These are phyloP conservation scores for Diaporthe citrichinensis DNA, from an alignment of 2,329 filamentous ascomycete species.

Conservation along the genomic window DNA sequence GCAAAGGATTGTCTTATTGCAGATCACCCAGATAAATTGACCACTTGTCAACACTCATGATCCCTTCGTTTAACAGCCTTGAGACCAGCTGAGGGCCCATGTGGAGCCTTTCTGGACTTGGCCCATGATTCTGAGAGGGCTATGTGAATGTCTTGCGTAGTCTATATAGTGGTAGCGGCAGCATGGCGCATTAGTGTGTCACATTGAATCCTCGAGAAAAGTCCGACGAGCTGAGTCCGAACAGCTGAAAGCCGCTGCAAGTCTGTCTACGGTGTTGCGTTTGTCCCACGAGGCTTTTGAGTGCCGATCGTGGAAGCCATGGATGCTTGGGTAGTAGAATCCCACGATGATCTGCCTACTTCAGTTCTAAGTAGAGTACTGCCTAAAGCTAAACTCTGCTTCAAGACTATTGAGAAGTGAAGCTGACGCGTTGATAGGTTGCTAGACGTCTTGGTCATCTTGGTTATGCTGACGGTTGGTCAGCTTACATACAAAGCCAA, in stretches of 20 bases:
- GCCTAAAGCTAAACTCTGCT: background rate
- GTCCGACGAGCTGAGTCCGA: constrained; percentile 11
- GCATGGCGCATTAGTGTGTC: background rate
- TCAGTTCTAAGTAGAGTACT: background rate
- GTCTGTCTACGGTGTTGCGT: background rate
- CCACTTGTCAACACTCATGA: background rate
- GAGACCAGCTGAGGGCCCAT: background rate
- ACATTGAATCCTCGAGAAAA: background rate
- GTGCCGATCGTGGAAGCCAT: background rate
- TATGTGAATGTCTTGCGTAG: background rate
- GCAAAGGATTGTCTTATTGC: background rate
- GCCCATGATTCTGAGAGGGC: background rate
- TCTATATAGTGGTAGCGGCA: background rate
- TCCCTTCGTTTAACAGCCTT: background rate
- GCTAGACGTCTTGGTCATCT: background rate
- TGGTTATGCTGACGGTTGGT: constrained; percentile 9
- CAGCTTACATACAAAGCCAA: constrained; percentile 11
- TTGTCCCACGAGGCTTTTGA: background rate
- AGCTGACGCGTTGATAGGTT: background rate
- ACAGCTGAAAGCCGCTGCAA: background rate
- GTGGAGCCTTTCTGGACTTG: background rate
- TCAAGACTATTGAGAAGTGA: background rate
- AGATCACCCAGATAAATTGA: background rate
- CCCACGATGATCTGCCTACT: constrained; percentile 6
- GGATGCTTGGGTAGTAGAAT: background rate